Conservation (phyloP, 228 moss, liverwort and hornwort genomes). For the Sphagnum fallax region DNA sequence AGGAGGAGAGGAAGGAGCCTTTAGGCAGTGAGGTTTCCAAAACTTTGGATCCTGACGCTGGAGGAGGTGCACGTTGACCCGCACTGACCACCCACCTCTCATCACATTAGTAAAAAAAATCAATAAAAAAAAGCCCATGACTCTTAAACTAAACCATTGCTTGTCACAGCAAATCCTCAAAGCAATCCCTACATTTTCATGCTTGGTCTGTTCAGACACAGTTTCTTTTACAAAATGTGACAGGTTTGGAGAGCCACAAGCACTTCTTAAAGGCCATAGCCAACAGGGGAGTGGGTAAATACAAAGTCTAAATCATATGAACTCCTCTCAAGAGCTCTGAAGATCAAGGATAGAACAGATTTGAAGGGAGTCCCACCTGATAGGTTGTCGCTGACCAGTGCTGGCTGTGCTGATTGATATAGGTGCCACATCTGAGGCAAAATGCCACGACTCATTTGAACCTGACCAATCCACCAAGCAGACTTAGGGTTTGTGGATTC, state of each 20-base stretch:
- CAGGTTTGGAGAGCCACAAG: neutral
- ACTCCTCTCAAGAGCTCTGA: neutral
- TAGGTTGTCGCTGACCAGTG: slow-evolving; percentile 50
- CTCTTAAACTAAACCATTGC: neutral
- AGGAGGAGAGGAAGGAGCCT: slow-evolving; percentile 45
- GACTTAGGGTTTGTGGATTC: neutral
- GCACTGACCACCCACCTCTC: slow-evolving; percentile 15
- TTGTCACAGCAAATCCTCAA: neutral
- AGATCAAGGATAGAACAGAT: neutral
- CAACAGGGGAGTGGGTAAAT: neutral
- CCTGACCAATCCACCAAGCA: slow-evolving; percentile 30
- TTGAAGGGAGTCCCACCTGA: slow-evolving; percentile 35
- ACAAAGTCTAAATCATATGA: neutral
- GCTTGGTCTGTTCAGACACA: neutral
- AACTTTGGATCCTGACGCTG: slow-evolving; percentile 33
- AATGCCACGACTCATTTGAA: slow-evolving; percentile 86
- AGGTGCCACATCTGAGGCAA: slow-evolving; percentile 78
- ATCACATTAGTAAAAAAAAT: neutral
- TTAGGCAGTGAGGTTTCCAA: slow-evolving; percentile 51
- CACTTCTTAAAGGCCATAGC: neutral
- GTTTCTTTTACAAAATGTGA: neutral
- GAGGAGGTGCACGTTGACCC: slow-evolving; percentile 44
- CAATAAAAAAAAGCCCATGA: neutral
- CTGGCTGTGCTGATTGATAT: slow-evolving; percentile 67
- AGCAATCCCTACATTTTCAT: neutral